Evolutionary conservation across 1,139 yeast genomes (phyloP).

Genomic region (Sugiyamaella sp.): DNA sequence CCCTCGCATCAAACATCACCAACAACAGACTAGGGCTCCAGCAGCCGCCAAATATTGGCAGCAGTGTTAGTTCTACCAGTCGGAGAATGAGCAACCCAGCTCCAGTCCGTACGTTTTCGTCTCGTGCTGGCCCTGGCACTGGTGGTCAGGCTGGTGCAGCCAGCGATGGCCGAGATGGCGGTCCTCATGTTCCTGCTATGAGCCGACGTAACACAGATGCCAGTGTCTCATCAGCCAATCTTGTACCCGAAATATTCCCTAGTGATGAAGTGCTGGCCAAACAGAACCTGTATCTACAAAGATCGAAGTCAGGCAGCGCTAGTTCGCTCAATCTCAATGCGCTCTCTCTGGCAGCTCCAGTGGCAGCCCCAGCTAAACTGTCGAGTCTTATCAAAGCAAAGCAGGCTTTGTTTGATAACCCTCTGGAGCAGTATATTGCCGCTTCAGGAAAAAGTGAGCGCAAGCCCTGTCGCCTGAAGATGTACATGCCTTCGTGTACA

Average conservation of each 20-base stretch:
- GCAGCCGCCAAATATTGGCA: constrained; percentile 18
- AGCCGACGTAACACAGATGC: constrained; percentile 21
- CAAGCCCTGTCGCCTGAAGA: constrained; percentile 41
- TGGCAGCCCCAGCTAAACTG: constrained; percentile 29
- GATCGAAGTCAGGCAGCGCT: constrained; percentile 2
- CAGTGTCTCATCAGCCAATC: constrained; percentile 12
- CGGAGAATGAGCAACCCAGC: constrained; percentile 18
- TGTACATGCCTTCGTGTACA: constrained; percentile 45
- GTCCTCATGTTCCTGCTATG: constrained; percentile 1
- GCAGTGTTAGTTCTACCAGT: constrained; percentile 17
- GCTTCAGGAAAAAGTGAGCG: constrained; percentile 46
- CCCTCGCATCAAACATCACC: constrained; percentile 3
- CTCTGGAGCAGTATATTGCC: constrained; percentile 46
- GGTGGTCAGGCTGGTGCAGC: too few species aligned
- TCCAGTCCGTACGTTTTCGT: constrained; percentile 11
- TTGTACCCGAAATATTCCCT: constrained; percentile 17
- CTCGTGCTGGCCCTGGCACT: constrained; percentile 6
- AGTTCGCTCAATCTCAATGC: neutral
- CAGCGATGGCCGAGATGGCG: constrained; percentile 4
- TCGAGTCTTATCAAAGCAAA: constrained; percentile 39
- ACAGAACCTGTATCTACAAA: constrained; percentile 7
- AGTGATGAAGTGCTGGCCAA: constrained; percentile 12
- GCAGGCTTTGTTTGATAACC: constrained; percentile 41
- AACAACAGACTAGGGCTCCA: neutral
- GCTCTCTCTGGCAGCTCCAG: constrained; percentile 1